These are phyloP conservation scores for Solanum bukasovii DNA, from an alignment of 257 asterid species.

Conservation along the genomic window DNA sequence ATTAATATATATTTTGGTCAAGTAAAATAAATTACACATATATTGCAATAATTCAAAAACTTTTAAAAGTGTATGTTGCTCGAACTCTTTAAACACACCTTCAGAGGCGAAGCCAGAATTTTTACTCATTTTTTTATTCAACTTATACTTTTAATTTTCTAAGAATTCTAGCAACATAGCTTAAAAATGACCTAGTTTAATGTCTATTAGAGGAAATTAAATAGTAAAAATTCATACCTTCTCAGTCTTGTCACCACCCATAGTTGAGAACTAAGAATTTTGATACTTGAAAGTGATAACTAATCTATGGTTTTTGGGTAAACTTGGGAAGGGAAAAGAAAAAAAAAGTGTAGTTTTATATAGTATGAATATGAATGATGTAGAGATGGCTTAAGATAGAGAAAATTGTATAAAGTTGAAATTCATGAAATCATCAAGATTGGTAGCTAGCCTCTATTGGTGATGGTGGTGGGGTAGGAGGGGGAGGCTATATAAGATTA, in stretches of 20 bases:
- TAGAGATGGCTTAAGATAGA: neutral
- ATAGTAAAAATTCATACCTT: neutral
- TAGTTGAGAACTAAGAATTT: neutral
- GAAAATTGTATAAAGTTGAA: neutral
- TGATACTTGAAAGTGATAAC: neutral
- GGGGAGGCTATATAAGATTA: neutral
- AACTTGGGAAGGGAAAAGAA: neutral
- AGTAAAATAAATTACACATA: neutral
- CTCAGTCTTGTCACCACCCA: neutral
- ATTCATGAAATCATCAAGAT: neutral
- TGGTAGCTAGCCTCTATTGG: neutral
- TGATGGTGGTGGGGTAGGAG: neutral
- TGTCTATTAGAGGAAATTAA: neutral
- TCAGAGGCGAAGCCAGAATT: neutral
- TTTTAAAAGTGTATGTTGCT: neutral
- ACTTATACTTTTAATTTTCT: neutral
- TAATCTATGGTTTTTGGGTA: neutral
- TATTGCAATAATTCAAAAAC: neutral
- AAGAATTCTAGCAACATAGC: neutral
- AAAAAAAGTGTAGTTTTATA: neutral
- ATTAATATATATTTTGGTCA: neutral
- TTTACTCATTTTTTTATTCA: neutral
- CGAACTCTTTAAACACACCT: accelerated
- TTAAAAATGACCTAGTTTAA: neutral
- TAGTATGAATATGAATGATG: neutral